phyloP scores from a whole-genome alignment of 208 protist genomes.

The Wallacemonas sp. region DNA sequence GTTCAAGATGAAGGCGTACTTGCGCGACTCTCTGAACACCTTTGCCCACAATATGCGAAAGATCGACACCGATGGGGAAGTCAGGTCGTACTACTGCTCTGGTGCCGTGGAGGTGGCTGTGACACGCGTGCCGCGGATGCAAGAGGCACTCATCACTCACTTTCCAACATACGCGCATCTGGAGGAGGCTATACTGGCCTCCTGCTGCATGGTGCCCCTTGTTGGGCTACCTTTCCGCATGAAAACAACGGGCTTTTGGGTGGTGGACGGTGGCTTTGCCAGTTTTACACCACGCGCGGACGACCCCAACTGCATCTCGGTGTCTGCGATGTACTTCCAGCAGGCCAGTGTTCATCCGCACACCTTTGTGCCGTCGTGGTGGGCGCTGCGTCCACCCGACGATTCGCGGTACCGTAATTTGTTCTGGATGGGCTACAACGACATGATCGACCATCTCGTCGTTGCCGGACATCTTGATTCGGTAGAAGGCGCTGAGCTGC shows the following conservation, averaged over 20 bases:
- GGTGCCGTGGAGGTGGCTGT: slow-evolving; percentile 72
- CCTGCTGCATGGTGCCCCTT: slow-evolving; percentile 71
- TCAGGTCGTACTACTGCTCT: slow-evolving; percentile 26
- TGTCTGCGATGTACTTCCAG: slow-evolving; percentile 84
- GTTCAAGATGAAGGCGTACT: slow-evolving; percentile 43
- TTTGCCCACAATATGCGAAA: slow-evolving; percentile 39
- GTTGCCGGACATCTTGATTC: slow-evolving; percentile 22
- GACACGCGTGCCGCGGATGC: slow-evolving; percentile 57
- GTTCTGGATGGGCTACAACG: slow-evolving; percentile 81
- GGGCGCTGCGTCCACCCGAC: slow-evolving; percentile 57
- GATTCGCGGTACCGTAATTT: slow-evolving; percentile 45
- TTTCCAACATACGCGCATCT: slow-evolving; percentile 53
- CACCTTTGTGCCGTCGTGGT: slow-evolving; percentile 74
- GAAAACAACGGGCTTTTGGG: slow-evolving; percentile 61
- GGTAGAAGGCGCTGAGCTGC: slow-evolving; percentile 22
- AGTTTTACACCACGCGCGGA: slow-evolving; percentile 65
- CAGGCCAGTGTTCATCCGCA: slow-evolving; percentile 59
- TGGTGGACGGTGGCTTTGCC: slow-evolving; percentile 65
- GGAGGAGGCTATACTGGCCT: slow-evolving; percentile 53
- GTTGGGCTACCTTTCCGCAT: slow-evolving; percentile 69
- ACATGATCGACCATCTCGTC: slow-evolving; percentile 75
- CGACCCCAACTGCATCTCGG: slow-evolving; percentile 56
- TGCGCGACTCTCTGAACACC: slow-evolving; percentile 30
- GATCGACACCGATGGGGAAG: slow-evolving; percentile 31
- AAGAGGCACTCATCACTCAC: slow-evolving; percentile 24